These are phyloP conservation scores for Ustilago tritici DNA, from an alignment of 1,284 basidiomycete species.

Conservation along the genomic window DNA sequence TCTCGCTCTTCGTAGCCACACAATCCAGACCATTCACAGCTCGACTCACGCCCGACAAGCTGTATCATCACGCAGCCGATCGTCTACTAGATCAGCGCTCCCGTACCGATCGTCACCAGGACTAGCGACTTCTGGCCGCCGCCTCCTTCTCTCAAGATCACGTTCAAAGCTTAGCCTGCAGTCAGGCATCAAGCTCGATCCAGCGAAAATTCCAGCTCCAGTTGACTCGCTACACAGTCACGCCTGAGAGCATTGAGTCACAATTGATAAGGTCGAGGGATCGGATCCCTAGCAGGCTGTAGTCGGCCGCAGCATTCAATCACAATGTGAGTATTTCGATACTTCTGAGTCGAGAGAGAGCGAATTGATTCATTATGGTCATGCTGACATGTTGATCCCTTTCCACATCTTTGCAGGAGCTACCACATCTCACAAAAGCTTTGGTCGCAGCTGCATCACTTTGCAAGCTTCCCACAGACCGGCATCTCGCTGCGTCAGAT, in stretches of 20 bases:
- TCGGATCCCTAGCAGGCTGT: background rate
- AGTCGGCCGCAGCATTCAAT: background rate
- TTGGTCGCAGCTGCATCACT: conserved; percentile 66
- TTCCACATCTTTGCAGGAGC: conserved; percentile 28
- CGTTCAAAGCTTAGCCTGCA: background rate
- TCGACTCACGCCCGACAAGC: background rate
- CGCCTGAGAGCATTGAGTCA: too few species aligned
- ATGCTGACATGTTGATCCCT: background rate
- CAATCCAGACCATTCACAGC: background rate
- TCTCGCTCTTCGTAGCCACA: background rate
- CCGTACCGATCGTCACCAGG: background rate
- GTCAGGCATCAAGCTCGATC: background rate
- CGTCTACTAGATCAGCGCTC: background rate
- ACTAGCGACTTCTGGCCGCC: background rate
- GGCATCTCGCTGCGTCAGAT: conserved; percentile 69
- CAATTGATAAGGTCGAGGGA: background rate
- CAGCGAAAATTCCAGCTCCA: background rate
- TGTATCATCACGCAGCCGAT: background rate
- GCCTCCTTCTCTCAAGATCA: background rate
- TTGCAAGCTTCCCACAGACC: conserved; percentile 68
- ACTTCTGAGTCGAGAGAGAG: background rate
- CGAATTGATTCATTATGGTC: background rate
- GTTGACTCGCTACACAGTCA: background rate
- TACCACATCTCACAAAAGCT: conserved; percentile 65
- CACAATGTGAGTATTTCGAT: conserved; percentile 14